phyloP scores from a whole-genome alignment of 768 basidiomycete genomes.

The Daedaleopsis sinensis region DNA sequence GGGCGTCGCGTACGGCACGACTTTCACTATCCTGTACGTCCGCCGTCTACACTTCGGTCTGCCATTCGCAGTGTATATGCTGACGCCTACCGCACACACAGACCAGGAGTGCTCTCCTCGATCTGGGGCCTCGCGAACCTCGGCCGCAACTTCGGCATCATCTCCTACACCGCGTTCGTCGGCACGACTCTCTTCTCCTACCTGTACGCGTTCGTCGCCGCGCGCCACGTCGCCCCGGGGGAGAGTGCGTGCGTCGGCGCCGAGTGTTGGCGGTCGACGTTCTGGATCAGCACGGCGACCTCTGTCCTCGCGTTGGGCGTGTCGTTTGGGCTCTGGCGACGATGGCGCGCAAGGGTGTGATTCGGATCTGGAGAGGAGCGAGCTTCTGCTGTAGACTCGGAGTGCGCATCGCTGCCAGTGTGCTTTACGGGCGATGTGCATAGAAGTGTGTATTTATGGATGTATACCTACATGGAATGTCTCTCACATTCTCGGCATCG shows the following conservation, averaged over 20 bases:
- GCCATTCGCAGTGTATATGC: background rate
- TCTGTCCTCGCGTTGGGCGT: slow-evolving; percentile 47
- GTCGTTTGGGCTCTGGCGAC: slow-evolving; percentile 58
- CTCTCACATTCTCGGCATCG: no score
- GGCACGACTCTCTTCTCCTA: slow-evolving; percentile 81
- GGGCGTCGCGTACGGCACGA: slow-evolving; percentile 69
- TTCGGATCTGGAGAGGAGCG: no score
- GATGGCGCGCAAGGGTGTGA: slow-evolving; percentile 58
- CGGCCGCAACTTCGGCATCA: slow-evolving; percentile 76
- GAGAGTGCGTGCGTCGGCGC: slow-evolving; percentile 56
- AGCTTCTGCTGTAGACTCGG: no score
- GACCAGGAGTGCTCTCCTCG: slow-evolving; percentile 70
- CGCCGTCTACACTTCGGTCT: background rate
- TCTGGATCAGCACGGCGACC: slow-evolving; percentile 49
- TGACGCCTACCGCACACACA: slow-evolving; percentile 27
- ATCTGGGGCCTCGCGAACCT: slow-evolving; percentile 73
- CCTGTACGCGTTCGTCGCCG: slow-evolving; percentile 72
- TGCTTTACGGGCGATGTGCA: no score
- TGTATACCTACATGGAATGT: background rate
- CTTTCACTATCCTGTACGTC: slow-evolving; percentile 73
- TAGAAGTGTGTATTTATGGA: background rate
- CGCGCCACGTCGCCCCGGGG: slow-evolving; percentile 44
- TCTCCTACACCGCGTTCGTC: slow-evolving; percentile 75
- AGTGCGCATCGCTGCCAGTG: no score
- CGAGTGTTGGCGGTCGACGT: slow-evolving; percentile 69